Evolutionary conservation across 768 basidiomycete species (phyloP), one percentile per base, ranked within the genome.

Genomic region (Suillus decipiens): DNA sequence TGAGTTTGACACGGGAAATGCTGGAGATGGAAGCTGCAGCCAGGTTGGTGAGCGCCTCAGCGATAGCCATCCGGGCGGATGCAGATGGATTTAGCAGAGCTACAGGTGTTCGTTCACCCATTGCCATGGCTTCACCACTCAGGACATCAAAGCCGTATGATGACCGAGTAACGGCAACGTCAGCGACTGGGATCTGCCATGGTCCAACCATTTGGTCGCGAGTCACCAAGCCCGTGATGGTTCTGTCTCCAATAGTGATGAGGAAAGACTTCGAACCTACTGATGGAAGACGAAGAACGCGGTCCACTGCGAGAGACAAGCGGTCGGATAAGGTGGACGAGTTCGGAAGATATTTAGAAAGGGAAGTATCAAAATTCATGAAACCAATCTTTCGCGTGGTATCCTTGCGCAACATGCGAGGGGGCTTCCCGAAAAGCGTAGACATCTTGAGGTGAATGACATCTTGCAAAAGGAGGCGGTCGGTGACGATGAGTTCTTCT

Each of bases 201-300:
- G 96, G 96, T 0, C 97, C 97, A 28, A 98, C 94, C 96, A 99
- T 99, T 76, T 99, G 97, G 73, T 99, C 97, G 60, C 97, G 87
- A 7, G 91, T 87, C 65, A 98, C 93, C 53, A 99, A 87, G 28
- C 97, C 97, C 0, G 96, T 95, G 74, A 99, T 89, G 41, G 90
- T 84, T 51, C 97, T 87, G 71, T 99, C 97, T 31, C 97, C 97
- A 63, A 99, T 99, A 57, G 97, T 99, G 75, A 99, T 95, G 56
- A 99, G 84, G 88, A 98, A 99, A 9, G 94, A 90, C 73, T 99
- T 99, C 36, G 95, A 96, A 3, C 87, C 95, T 43, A 99, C 96
- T 14, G 91, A 89, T 1, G 97, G 97, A 14, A 99, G 85, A 63
- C 87, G 92, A 19, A 99, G 86, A 42, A 99, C 88, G 56, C 96